phyloP scores from a whole-genome alignment of 148 eudicot genomes.

The Polygonum maritimum region DNA sequence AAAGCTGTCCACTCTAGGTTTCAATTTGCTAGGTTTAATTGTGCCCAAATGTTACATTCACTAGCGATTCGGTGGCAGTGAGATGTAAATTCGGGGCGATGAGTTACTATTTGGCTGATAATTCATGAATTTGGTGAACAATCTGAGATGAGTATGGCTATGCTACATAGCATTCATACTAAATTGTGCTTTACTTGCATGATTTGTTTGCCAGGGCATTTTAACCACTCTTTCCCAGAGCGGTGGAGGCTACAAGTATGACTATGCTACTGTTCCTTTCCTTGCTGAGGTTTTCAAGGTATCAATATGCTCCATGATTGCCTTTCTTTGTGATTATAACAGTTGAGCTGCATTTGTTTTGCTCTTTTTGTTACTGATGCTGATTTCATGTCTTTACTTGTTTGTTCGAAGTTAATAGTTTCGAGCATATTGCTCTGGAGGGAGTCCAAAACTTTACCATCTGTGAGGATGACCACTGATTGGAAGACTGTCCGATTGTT shows the following conservation, averaged over 20 bases:
- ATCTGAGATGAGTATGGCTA: not conserved
- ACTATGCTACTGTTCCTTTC: constrained; percentile 77
- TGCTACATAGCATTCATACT: not conserved
- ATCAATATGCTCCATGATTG: not conserved
- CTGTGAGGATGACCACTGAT: constrained; percentile 85
- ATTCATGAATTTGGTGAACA: not conserved
- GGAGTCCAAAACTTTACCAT: constrained; percentile 46
- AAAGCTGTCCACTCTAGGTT: not conserved
- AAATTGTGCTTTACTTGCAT: not conserved
- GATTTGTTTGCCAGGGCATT: constrained; percentile 50
- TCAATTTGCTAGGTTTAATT: not conserved
- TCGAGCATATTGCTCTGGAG: constrained; percentile 81
- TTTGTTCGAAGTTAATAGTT: constrained; percentile 33
- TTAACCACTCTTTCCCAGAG: constrained; percentile 71
- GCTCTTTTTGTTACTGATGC: not conserved
- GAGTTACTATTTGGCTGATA: not conserved
- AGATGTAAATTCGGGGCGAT: not conserved
- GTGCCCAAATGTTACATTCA: not conserved
- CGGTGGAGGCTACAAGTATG: constrained; percentile 65
- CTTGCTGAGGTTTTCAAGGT: constrained; percentile 86
- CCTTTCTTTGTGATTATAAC: constrained; percentile 5
- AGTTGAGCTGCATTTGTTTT: not conserved
- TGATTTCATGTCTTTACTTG: constrained; percentile 9
- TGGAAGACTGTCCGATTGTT: constrained; percentile 84
- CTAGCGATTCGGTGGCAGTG: not conserved